These are phyloP conservation scores for Cryptosporidium tyzzeri DNA, from an alignment of 169 alveolate genomes.

Conservation along the genomic window DNA sequence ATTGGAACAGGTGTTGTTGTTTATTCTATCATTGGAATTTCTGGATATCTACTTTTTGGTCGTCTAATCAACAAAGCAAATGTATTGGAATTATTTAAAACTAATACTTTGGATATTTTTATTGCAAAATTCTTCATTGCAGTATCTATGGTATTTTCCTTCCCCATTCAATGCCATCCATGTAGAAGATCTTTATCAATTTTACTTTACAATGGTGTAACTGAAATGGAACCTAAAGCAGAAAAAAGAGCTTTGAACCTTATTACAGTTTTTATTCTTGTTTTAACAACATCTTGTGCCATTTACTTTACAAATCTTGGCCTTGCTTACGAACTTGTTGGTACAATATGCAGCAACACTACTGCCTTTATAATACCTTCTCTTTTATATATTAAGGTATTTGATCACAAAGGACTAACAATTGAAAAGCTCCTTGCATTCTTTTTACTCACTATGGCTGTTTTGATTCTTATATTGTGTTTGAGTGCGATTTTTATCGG, in stretches of 20 bases:
- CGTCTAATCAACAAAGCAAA: conserved; percentile 48
- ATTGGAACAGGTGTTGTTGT: conserved; percentile 37
- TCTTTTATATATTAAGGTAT: conserved; percentile 62
- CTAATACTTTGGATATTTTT: conserved; percentile 46
- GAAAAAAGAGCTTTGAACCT: conserved; percentile 60
- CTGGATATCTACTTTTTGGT: conserved; percentile 72
- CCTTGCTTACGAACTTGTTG: conserved; percentile 69
- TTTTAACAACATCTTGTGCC: conserved; percentile 54
- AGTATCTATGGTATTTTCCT: conserved; percentile 74
- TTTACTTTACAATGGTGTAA: conserved; percentile 65
- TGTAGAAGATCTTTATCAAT: conserved; percentile 74
- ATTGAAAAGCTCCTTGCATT: conserved; percentile 45
- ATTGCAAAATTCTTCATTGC: conserved; percentile 69
- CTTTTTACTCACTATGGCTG: conserved; percentile 18
- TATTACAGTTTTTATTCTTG: conserved; percentile 35
- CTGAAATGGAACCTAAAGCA: conserved; percentile 67
- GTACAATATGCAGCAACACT: conserved; percentile 73
- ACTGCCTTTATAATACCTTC: conserved; percentile 75
- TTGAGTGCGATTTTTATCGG: conserved; percentile 48
- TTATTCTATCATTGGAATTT: conserved; percentile 47
- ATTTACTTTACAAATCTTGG: conserved; percentile 72
- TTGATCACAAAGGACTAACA: conserved; percentile 40
- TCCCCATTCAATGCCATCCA: conserved; percentile 77
- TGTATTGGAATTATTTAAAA: conserved; percentile 43
- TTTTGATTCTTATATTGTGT: conserved; percentile 36